phyloP scores from a whole-genome alignment of 352 stramenopile genomes.

The Pythium vanterpoolii region DNA sequence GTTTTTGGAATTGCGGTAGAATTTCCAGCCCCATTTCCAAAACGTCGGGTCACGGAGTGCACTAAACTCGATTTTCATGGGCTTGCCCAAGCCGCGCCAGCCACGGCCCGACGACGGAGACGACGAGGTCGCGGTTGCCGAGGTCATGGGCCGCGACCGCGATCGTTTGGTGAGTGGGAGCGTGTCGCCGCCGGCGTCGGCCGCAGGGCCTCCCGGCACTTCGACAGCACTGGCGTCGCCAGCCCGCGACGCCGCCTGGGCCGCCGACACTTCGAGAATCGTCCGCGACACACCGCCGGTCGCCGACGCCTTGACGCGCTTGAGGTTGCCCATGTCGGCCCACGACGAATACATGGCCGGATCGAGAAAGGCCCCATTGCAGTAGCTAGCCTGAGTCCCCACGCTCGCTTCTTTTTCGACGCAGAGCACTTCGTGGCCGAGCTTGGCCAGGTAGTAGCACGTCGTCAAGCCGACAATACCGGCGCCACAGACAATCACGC shows the following conservation, averaged over 20 bases:
- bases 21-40: slow-evolving; percentile 86
- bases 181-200: slow-evolving; percentile 30
- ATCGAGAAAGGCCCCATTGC: slow-evolving; percentile 82
- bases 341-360: slow-evolving; percentile 79
- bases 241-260: slow-evolving; percentile 11
- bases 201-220: slow-evolving; percentile 30
- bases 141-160: slow-evolving; percentile 5
- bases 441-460: slow-evolving; percentile 83
- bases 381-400: slow-evolving; percentile 76
- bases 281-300: slow-evolving; percentile 14
- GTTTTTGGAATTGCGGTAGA: slow-evolving; percentile 81
- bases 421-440: slow-evolving; percentile 83
- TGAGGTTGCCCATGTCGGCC: slow-evolving; percentile 67
- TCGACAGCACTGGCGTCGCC: slow-evolving; percentile 25
- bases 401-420: slow-evolving; percentile 81
- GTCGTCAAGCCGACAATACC: slow-evolving; percentile 84
- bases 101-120: slow-evolving; percentile 1
- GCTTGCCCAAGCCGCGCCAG: slow-evolving; percentile 47
- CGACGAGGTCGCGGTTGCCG: slow-evolving; percentile 2
- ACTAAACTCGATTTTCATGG: slow-evolving; percentile 82
- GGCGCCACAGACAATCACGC: slow-evolving; percentile 83
- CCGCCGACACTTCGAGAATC: slow-evolving; percentile 19
- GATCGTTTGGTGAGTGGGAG: not conserved
- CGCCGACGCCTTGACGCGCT: slow-evolving; percentile 21
- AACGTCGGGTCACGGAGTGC: slow-evolving; percentile 79